Evolutionary conservation across 768 basidiomycete species (phyloP).

Genomic region (Rhizopogon rudus): DNA sequence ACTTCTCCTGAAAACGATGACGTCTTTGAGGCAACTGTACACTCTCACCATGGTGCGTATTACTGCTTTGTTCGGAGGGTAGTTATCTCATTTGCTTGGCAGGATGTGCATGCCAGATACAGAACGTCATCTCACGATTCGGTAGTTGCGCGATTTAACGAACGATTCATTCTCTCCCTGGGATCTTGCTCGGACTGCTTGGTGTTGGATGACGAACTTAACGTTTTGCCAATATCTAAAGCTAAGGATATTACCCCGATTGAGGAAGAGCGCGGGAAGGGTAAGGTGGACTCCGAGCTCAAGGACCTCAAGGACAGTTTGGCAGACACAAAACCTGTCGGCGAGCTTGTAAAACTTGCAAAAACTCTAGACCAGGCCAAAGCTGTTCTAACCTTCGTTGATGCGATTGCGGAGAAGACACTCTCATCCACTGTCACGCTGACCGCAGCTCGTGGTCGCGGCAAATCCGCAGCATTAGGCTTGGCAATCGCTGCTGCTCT

Average conservation of each 20-base stretch:
- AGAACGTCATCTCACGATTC: conserved; percentile 87
- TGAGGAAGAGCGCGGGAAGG: conserved; percentile 44
- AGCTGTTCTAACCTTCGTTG: conserved; percentile 90
- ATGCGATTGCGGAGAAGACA: conserved; percentile 90
- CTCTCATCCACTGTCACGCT: conserved; percentile 92
- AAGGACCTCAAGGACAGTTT: conserved; percentile 74
- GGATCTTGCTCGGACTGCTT: conserved; percentile 91
- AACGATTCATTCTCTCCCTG: conserved; percentile 96
- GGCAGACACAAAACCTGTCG: conserved; percentile 79
- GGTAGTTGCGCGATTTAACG: conserved; percentile 94
- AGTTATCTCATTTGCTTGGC: background rate
- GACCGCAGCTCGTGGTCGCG: conserved; percentile 91
- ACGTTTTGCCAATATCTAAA: conserved; percentile 92
- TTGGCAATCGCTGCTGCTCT: conserved; percentile 91
- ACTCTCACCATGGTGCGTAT: conserved; percentile 72
- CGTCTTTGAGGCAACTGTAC: conserved; percentile 85
- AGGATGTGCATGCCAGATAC: conserved; percentile 97
- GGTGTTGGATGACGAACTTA: conserved; percentile 95
- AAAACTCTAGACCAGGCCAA: conserved; percentile 94
- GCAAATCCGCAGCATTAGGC: conserved; percentile 96
- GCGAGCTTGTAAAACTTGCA: conserved; percentile 84
- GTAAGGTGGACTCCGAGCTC: conserved; percentile 57
- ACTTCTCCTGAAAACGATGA: conserved; percentile 91
- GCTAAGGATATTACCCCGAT: conserved; percentile 87
- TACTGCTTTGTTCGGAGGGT: background rate